Percentiles rank a stretch among this genome's conserved stretches.
Conservation (phyloP, 352 stramenopile species). For the Pythium aphanidermatum region DNA sequence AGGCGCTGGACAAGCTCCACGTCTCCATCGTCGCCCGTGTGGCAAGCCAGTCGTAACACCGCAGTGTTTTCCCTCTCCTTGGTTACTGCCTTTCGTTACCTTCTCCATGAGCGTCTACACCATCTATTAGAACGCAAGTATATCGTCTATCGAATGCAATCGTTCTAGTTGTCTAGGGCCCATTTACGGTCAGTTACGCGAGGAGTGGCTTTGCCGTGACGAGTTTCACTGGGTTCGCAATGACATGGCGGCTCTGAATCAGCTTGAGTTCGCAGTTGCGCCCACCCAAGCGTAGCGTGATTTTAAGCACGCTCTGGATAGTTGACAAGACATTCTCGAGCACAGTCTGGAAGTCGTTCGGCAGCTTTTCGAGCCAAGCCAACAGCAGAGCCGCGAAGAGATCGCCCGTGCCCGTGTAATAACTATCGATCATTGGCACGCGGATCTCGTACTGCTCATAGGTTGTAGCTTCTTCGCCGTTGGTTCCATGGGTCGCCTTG, state of each 20-base stretch:
- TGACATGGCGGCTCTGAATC: constrained; percentile 73
- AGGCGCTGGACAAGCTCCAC: constrained; percentile 45
- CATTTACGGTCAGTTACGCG: not conserved
- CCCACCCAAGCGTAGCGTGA: constrained; percentile 51
- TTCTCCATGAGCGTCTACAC: no score
- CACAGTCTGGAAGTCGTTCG: constrained; percentile 52
- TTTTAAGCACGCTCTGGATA: constrained; percentile 73
- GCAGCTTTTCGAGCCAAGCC: constrained; percentile 64
- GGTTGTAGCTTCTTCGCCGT: constrained; percentile 2
- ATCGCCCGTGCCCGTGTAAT: constrained; percentile 82
- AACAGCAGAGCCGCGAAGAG: constrained; percentile 79
- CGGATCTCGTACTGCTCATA: constrained; percentile 78
- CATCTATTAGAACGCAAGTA: constrained; percentile 10
- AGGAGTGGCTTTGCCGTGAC: constrained; percentile 41
- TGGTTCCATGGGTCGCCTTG: constrained; percentile 21
- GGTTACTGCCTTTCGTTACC: no score
- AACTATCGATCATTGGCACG: constrained; percentile 72
- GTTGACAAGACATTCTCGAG: constrained; percentile 76
- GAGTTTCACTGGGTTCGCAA: constrained; percentile 43
- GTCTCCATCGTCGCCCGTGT: constrained; percentile 36
- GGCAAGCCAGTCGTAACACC: constrained; percentile 1
- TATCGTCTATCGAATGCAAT: no score
- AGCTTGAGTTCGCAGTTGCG: constrained; percentile 79
- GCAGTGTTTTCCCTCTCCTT: no score
- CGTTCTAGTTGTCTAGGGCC: no score